Conservation (phyloP, 2,329 filamentous ascomycete species). For the Aphanocladium album region DNA sequence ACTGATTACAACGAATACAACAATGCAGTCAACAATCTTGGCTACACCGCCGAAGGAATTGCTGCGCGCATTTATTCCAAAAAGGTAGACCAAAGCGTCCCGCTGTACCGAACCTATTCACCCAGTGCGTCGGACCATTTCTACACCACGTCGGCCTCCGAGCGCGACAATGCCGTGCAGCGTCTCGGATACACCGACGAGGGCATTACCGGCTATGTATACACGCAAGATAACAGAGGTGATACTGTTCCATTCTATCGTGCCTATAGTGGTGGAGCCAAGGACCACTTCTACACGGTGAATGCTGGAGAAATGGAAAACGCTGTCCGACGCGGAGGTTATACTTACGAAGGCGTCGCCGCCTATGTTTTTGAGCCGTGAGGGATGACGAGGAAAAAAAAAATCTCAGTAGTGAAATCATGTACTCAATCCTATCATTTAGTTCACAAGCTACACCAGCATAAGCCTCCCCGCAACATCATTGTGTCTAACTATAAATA, state of each 20-base stretch:
- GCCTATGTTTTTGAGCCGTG: neutral
- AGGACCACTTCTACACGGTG: constrained; percentile 9
- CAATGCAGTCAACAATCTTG: constrained; percentile 8
- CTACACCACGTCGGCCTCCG: constrained; percentile 11
- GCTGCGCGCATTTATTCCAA: neutral
- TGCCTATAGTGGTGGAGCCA: neutral
- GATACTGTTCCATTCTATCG: constrained; percentile 2
- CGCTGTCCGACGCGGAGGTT: constrained; percentile 4
- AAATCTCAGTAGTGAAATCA: neutral
- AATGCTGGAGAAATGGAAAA: constrained; percentile 6
- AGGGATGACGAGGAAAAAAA: no score
- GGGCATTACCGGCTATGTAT: constrained; percentile 8
- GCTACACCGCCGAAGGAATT: constrained; percentile 7
- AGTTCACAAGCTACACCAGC: neutral
- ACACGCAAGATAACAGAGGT: neutral
- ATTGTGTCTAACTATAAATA: neutral
- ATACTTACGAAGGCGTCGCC: constrained; percentile 8
- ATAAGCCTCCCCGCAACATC: neutral
- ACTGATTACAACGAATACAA: constrained; percentile 11
- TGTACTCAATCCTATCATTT: neutral
- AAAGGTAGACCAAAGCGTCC: neutral
- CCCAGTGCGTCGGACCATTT: constrained; percentile 6
- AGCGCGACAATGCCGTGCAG: constrained; percentile 11
- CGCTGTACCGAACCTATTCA: constrained; percentile 7
- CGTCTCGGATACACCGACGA: constrained; percentile 9